Base-by-base conservation (phyloP, 257 asterid species). In the Henckelia pumila region DNA sequence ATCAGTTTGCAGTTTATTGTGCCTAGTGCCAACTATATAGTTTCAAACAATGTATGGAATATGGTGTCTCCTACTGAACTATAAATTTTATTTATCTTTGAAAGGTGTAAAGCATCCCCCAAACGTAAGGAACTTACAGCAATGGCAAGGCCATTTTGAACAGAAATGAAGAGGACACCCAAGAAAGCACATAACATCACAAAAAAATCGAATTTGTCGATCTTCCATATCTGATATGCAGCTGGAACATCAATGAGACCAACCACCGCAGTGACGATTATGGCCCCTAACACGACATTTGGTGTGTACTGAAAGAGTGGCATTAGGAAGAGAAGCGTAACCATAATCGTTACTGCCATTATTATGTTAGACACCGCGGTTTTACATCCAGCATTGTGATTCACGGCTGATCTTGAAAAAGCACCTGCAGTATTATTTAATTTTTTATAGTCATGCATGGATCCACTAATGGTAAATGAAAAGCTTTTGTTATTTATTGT, bases 271-370 rank as follows among this genome's bases (percentile, higher is more conserved):
- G 96, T 87, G 53, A 92, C 86, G 29, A 92, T 89, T 72, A 92
- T 92, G 7, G 96, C 92, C 1, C 96, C 98, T 52, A 92, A 66
- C 4, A 92, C 82, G 22, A 92, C 92, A 44, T 87, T 89, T 19
- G 98, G 96, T 5, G 98, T 92, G 86, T 89, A 89, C 71, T 82
- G 87, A 76, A 89, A 92, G 64, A 92, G 88, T 1, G 96, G 98
- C 98, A 92, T 92, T 25, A 89, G 91, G 69, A 92, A 83, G 49
- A 92, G 94, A 37, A 89, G 98, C 1, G 95, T 87, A 9, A 89
- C 87, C 98, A 92, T 92, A 0, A 92, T 89, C 0, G 95, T 92
- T 19, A 84, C 79, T 4, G 98, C 86, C 98, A 89, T 92, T 57
- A 89, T 64, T 25, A 92, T 83, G 80, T 92, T 89, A 17, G 98